Evolutionary conservation across 2,329 filamentous ascomycete species (phyloP), one percentile per base, ranked within the genome.

Genomic region (Emmonsia crescens): DNA sequence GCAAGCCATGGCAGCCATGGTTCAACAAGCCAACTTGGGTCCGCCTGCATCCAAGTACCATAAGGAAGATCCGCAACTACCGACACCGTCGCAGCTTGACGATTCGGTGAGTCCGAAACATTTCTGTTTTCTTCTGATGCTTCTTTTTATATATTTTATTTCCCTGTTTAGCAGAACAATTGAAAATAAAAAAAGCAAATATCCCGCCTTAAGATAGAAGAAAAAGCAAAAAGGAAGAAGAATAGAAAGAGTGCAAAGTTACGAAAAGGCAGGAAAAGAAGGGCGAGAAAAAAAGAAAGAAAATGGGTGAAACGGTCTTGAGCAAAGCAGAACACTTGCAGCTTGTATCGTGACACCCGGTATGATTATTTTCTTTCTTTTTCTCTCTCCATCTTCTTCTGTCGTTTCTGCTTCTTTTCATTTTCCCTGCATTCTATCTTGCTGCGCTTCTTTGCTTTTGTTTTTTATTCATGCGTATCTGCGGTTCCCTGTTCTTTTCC

Each of bases 81-180:
- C 67, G 44, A 65, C 77, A 55, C 66, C 69, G 29, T 68, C 69
- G 38, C 64, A 67, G 49, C 66, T 71, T 62, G 75, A 75, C 63
- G 76, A 80, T 73, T 72, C 77, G 66, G 78, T 80, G 73, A 78
- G 78, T 77, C 61, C 57, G 59, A 42, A 51, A 49, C 59, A 55
- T 64, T 59, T 57, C 40, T 60, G 68, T 63, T 60, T 60, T 52
- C 40, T 38, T 48, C 29, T 51, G 55, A 38, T 38, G n/a, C 29
- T 61, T 49, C 24, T 49, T 57, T 51, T 42, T 49, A 12, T 49
- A 27, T 49, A 12, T 48, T 10, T 48, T 10, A 14, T 29, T 54
- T 54, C 19, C 51, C 16, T 54, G 19, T 54, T 54, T 54, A 3
- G 51, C 12, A 3, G 8, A 51, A 4, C 8, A 51, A 29, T 19